phyloP scores from a whole-genome alignment of 2,329 filamentous ascomycete genomes.

The Paramyrothecium sp. region DNA sequence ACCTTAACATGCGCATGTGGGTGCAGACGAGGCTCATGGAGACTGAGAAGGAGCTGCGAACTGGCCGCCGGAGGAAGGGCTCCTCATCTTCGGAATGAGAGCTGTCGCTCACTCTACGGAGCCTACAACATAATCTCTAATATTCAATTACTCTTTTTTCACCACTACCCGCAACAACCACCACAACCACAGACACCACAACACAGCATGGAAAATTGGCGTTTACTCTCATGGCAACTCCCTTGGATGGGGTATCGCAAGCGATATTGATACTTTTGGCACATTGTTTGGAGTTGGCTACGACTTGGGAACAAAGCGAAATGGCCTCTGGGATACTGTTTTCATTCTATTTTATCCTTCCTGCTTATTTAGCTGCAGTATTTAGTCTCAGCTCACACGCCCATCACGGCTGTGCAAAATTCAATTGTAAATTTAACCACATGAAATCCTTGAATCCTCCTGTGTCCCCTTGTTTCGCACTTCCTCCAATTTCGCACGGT shows the following conservation, averaged over 20 bases:
- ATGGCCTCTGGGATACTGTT: neutral
- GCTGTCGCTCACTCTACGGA: neutral
- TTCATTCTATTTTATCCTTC: neutral
- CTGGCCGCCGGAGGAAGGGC: constrained; percentile 48
- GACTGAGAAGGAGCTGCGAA: constrained; percentile 57
- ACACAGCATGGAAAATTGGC: neutral
- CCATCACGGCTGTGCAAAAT: no score
- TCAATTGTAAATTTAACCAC: neutral
- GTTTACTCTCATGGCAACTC: neutral
- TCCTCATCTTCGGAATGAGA: constrained; percentile 24
- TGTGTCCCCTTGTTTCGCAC: no score
- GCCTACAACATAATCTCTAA: neutral
- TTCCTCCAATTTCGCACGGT: no score
- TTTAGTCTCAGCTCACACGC: no score
- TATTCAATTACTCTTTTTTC: neutral
- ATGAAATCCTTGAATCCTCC: no score
- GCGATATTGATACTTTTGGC: neutral
- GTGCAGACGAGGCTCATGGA: constrained; percentile 59
- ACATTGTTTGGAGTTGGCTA: neutral
- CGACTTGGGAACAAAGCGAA: neutral
- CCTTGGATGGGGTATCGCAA: neutral
- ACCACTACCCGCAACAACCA: neutral
- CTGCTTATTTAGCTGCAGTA: no score
- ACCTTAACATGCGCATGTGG: constrained; percentile 54
- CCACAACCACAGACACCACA: neutral